These are phyloP conservation scores for Grosmannia penicillata DNA, from an alignment of 2,329 filamentous ascomycete genomes.

Conservation along the genomic window DNA sequence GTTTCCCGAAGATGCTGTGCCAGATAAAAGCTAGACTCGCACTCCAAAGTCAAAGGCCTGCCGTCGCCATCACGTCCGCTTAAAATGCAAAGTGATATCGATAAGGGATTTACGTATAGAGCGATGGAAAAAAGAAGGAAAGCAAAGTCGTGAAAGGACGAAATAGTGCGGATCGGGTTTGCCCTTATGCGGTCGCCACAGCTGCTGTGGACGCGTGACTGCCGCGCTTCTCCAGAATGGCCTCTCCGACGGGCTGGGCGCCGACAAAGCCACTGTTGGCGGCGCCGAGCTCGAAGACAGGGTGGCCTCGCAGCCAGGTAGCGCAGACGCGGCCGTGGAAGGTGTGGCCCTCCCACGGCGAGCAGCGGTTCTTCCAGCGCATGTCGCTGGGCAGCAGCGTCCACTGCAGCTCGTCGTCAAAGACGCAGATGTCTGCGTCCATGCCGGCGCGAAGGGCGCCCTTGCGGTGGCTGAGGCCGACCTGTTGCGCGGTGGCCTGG, in stretches of 20 bases:
- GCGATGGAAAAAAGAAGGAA: not conserved
- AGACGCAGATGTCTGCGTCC: slow-evolving; percentile 84
- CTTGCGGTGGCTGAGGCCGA: slow-evolving; percentile 69
- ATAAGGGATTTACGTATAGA: too few relatives aligned
- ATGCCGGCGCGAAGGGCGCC: slow-evolving; percentile 68
- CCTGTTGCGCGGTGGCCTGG: slow-evolving; percentile 73
- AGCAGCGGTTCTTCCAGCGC: slow-evolving; percentile 89
- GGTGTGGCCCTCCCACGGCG: slow-evolving; percentile 70
- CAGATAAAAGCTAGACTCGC: too few relatives aligned
- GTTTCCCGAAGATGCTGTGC: too few relatives aligned
- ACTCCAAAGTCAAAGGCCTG: too few relatives aligned
- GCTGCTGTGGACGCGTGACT: not conserved
- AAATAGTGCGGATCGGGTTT: not conserved
- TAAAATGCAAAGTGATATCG: too few relatives aligned
- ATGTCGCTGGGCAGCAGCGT: slow-evolving; percentile 61
- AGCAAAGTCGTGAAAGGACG: not conserved
- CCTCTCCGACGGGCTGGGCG: slow-evolving; percentile 30
- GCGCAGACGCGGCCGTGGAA: slow-evolving; percentile 67
- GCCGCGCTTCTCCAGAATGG: slow-evolving; percentile 26
- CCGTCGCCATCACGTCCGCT: too few relatives aligned
- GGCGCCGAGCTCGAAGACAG: slow-evolving; percentile 56
- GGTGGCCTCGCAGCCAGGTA: slow-evolving; percentile 69
- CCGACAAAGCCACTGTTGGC: slow-evolving; percentile 33
- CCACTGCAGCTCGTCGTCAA: slow-evolving; percentile 74
- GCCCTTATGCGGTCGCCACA: not conserved